Evolutionary conservation across 495 filamentous ascomycete species (phyloP).

Genomic region (Parathielavia hyrcaniae): DNA sequence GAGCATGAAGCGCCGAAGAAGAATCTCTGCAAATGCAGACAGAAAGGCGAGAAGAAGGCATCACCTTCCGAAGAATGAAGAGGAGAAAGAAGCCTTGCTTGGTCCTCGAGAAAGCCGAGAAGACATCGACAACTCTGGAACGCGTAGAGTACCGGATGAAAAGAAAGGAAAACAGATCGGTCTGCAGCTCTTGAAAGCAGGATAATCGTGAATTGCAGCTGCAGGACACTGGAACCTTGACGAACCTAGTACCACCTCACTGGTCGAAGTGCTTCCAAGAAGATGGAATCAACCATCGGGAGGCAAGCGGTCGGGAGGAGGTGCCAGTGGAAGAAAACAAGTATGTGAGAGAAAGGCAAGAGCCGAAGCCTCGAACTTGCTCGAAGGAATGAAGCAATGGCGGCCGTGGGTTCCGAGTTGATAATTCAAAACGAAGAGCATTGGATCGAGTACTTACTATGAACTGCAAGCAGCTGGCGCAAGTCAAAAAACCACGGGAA

Average conservation of each 20-base stretch:
- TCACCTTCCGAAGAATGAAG: neutral
- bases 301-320: neutral
- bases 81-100: neutral
- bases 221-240: neutral
- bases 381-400: neutral
- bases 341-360: neutral
- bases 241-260: neutral
- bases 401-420: no score
- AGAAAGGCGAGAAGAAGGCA: neutral
- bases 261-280: neutral
- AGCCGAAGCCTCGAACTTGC: neutral
- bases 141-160: neutral
- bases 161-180: neutral
- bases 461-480: neutral
- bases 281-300: neutral
- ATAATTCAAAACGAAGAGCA: neutral
- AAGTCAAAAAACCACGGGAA: neutral
- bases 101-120: neutral
- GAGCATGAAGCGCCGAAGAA: neutral
- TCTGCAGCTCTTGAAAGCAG: neutral
- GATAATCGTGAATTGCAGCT: neutral
- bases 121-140: neutral
- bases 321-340: neutral
- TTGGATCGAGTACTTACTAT: neutral
- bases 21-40: neutral